phyloP scores from a whole-genome alignment of 345 rosid species.

The Dipteronia sinensis region DNA sequence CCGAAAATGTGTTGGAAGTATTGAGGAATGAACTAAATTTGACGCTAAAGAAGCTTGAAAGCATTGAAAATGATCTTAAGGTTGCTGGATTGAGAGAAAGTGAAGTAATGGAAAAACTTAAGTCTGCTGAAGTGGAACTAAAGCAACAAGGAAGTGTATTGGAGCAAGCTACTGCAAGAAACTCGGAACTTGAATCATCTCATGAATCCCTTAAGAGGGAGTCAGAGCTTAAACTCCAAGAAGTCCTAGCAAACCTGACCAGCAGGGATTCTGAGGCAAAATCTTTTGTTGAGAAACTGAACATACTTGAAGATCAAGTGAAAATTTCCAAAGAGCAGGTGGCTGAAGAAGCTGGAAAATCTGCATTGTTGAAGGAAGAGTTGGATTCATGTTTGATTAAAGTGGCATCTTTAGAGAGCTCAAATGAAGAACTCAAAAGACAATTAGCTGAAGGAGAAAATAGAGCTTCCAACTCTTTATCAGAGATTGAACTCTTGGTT shows the following conservation, averaged over 20 bases:
- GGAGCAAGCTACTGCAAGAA: conserved; percentile 56
- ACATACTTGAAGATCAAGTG: conserved; percentile 58
- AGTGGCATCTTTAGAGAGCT: conserved; percentile 58
- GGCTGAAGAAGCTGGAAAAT: conserved; percentile 53
- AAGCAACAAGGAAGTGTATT: conserved; percentile 54
- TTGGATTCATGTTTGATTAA: conserved; percentile 55
- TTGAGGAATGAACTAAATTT: conserved; percentile 66
- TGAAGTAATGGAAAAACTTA: conserved; percentile 71
- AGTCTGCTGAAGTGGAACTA: conserved; percentile 70
- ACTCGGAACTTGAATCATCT: conserved; percentile 63
- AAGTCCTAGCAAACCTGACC: conserved; percentile 56
- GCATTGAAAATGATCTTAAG: conserved; percentile 64
- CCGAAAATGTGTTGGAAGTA: conserved; percentile 66
- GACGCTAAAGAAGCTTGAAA: conserved; percentile 64
- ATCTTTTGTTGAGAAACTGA: conserved; percentile 63
- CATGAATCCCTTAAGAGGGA: conserved; percentile 63
- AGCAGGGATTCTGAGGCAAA: conserved; percentile 76
- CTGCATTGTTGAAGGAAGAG: conserved; percentile 67
- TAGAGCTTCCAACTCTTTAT: conserved; percentile 55
- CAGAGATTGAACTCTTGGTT: conserved; percentile 67
- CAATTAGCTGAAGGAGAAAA: conserved; percentile 60
- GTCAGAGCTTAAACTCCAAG: conserved; percentile 64
- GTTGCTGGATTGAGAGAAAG: conserved; percentile 66
- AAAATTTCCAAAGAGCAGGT: conserved; percentile 63
- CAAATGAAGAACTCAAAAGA: conserved; percentile 62